Evolutionary conservation across 2,329 filamentous ascomycete genomes (phyloP).

Genomic region (Penicillium sp.): DNA sequence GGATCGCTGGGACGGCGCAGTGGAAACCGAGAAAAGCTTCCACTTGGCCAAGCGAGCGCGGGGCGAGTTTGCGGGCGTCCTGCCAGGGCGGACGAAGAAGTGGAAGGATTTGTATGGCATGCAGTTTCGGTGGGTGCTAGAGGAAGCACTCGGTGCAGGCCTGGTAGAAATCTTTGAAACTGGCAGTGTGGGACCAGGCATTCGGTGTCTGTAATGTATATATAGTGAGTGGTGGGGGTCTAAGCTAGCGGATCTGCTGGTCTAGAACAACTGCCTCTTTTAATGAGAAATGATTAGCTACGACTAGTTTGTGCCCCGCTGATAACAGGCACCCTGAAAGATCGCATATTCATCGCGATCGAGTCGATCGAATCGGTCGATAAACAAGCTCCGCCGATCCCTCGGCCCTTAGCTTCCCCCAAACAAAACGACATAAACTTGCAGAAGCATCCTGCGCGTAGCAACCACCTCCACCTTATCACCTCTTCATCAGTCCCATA

Average conservation of each 20-base stretch:
- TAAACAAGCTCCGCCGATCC: constrained; percentile 22
- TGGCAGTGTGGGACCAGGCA: constrained; percentile 62
- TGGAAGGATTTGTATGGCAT: constrained; percentile 65
- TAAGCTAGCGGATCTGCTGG: no score
- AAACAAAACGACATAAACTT: background rate
- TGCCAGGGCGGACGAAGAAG: constrained; percentile 65
- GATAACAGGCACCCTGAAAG: constrained; percentile 1
- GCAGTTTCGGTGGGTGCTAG: constrained; percentile 63
- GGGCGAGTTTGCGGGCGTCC: constrained; percentile 58
- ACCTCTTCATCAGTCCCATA: background rate
- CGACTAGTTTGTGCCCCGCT: constrained; percentile 1
- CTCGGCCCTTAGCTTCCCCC: constrained; percentile 1
- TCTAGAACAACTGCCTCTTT: background rate
- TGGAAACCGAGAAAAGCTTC: constrained; percentile 50
- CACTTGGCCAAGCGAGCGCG: constrained; percentile 57
- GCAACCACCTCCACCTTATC: background rate
- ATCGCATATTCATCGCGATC: background rate
- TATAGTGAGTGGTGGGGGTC: background rate
- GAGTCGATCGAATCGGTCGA: background rate
- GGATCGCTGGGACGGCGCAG: constrained; percentile 67
- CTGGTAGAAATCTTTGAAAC: constrained; percentile 66
- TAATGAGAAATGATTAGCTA: constrained; percentile 1
- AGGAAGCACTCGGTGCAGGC: constrained; percentile 64
- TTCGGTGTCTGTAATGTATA: constrained; percentile 44
- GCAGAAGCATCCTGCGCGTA: background rate